These are phyloP conservation scores for Neopestalotiopsis rosae DNA, from an alignment of 2,329 filamentous ascomycete species.

Conservation along the genomic window DNA sequence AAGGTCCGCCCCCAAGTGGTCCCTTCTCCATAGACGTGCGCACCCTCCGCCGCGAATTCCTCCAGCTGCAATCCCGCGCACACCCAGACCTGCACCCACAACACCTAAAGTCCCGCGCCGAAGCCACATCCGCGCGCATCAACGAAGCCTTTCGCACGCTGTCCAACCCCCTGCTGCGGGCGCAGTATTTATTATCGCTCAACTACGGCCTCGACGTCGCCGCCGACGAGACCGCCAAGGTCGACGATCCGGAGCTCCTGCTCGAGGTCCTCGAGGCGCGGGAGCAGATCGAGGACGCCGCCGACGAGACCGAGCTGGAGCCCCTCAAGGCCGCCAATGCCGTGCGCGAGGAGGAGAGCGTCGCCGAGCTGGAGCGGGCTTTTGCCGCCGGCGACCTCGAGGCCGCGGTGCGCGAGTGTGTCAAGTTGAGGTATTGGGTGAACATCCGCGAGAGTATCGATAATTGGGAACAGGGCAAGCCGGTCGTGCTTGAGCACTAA, in stretches of 20 bases:
- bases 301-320: slow-evolving; percentile 67
- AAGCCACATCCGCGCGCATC: slow-evolving; percentile 80
- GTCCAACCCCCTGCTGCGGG: slow-evolving; percentile 75
- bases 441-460: slow-evolving; percentile 82
- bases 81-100: slow-evolving; percentile 74
- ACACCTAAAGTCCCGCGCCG: slow-evolving; percentile 64
- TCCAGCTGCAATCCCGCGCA: slow-evolving; percentile 77
- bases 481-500: slow-evolving; percentile 58
- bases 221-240: slow-evolving; percentile 76
- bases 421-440: slow-evolving; percentile 86
- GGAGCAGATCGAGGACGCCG: slow-evolving; percentile 76
- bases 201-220: slow-evolving; percentile 78
- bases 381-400: slow-evolving; percentile 72
- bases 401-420: slow-evolving; percentile 72
- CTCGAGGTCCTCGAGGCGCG: slow-evolving; percentile 81
- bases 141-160: slow-evolving; percentile 94
- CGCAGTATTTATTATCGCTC: slow-evolving; percentile 82
- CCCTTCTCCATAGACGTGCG: slow-evolving; percentile 76
- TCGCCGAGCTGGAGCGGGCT: slow-evolving; percentile 64
- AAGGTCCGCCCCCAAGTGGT: slow-evolving; percentile 77
- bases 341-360: slow-evolving; percentile 66
- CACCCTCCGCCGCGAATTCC: slow-evolving; percentile 81
- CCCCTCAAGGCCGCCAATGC: slow-evolving; percentile 70
- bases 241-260: slow-evolving; percentile 72
- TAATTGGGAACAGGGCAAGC: slow-evolving; percentile 83